A percentile compares a stretch with the other conserved stretches of the same genome.
These are phyloP conservation scores for Tolypocladium tundrense DNA, from an alignment of 2,329 filamentous ascomycete genomes.

Conservation along the genomic window DNA sequence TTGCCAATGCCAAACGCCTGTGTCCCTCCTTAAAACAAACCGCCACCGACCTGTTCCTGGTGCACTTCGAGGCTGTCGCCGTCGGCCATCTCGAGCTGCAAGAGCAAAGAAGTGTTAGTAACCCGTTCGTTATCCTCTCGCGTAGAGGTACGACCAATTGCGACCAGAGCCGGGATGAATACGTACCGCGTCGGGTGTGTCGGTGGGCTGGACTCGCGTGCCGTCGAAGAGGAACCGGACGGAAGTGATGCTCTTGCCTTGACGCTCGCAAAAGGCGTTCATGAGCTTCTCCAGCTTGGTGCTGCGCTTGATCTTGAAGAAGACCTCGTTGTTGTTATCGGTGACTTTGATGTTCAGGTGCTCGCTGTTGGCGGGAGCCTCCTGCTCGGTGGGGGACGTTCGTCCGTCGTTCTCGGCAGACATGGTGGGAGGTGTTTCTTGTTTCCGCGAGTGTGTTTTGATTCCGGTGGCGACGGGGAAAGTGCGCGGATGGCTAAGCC, in stretches of 20 bases:
- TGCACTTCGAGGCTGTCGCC: conserved; percentile 95
- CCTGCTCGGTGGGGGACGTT: conserved; percentile 34
- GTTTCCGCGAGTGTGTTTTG: neutral
- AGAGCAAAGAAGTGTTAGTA: neutral
- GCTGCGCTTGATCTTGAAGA: conserved; percentile 98
- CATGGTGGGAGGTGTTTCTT: conserved; percentile 22
- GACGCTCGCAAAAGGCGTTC: conserved; percentile 93
- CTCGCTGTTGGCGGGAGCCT: conserved; percentile 47
- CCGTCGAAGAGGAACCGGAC: conserved; percentile 96
- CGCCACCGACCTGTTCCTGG: conserved; percentile 91
- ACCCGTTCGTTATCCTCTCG: too few relatives aligned
- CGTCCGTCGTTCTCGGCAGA: conserved; percentile 36
- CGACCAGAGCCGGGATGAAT: neutral
- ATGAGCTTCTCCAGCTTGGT: conserved; percentile 97
- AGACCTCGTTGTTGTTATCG: conserved; percentile 98
- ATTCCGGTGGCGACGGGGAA: neutral
- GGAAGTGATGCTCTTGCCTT: conserved; percentile 75
- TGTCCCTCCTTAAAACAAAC: conserved; percentile 9
- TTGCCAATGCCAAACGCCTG: neutral
- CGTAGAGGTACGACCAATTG: neutral
- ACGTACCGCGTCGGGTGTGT: conserved; percentile 85
- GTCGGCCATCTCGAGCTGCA: conserved; percentile 89
- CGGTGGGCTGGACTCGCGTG: conserved; percentile 77
- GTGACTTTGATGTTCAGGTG: conserved; percentile 99
- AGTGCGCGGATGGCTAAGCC: neutral